Conservation (phyloP, 2,329 filamentous ascomycete genomes). For the Fusarium robinianum region DNA sequence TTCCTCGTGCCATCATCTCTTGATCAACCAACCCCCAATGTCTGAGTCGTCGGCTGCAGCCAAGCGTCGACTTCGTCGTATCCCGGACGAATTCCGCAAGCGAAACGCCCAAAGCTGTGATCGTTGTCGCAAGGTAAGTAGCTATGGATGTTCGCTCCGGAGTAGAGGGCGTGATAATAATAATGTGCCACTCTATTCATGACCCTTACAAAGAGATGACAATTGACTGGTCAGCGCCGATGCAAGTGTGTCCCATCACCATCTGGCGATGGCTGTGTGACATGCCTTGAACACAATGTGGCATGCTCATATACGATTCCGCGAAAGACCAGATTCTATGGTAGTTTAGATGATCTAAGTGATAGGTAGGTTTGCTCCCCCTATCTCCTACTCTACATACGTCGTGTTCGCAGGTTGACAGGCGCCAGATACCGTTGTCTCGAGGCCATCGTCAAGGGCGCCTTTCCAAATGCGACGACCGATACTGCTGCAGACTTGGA, state of each 20-base stretch:
- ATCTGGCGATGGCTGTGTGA: constrained; percentile 39
- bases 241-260: constrained; percentile 43
- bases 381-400: too few species aligned
- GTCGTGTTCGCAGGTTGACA: background rate
- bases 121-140: constrained; percentile 41
- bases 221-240: constrained; percentile 35
- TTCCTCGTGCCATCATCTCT: background rate
- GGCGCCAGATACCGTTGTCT: constrained; percentile 40
- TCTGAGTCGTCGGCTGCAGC: constrained; percentile 29
- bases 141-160: background rate
- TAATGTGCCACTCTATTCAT: background rate
- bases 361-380: constrained; percentile 35
- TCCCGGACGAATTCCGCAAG: constrained; percentile 44
- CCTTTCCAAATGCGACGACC: constrained; percentile 40
- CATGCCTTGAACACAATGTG: constrained; percentile 41
- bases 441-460: constrained; percentile 43
- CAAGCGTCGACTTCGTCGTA: constrained; percentile 39
- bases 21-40: background rate
- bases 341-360: constrained; percentile 44
- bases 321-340: constrained; percentile 46
- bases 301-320: constrained; percentile 42
- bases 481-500: constrained; percentile 39
- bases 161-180: background rate
- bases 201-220: background rate
- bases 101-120: constrained; percentile 44